These are phyloP conservation scores for Pseudodiploospora longispora DNA, from an alignment of 2,329 filamentous ascomycete genomes.

Conservation along the genomic window DNA sequence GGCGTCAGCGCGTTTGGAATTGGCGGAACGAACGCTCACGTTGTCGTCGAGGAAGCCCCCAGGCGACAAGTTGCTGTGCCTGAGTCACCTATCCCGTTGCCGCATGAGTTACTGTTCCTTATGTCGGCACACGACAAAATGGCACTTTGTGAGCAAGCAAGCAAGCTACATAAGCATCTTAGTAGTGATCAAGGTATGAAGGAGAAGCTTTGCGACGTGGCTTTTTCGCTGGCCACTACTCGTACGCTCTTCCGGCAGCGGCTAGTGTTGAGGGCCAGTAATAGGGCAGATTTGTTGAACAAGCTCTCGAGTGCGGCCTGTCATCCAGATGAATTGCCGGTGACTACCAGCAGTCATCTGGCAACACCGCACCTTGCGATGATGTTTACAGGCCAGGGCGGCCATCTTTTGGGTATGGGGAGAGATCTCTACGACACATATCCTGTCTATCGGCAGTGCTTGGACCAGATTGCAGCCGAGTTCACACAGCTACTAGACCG, in stretches of 20 bases:
- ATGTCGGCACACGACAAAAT: slow-evolving; percentile 7
- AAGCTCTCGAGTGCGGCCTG: not conserved
- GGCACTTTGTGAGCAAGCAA: slow-evolving; percentile 8
- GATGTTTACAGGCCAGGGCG: slow-evolving; percentile 29
- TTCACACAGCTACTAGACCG: slow-evolving; percentile 15
- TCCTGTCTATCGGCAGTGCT: slow-evolving; percentile 18
- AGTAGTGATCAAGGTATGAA: not conserved
- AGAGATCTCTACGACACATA: slow-evolving; percentile 16
- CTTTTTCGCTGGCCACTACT: slow-evolving; percentile 9
- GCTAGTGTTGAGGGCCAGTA: slow-evolving; percentile 1
- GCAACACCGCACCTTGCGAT: slow-evolving; percentile 16
- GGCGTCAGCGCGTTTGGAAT: slow-evolving; percentile 43
- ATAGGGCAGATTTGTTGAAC: slow-evolving; percentile 2
- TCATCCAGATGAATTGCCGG: no score
- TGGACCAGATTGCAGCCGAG: slow-evolving; percentile 12
- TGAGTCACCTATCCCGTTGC: not conserved
- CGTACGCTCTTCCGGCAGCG: slow-evolving; percentile 8
- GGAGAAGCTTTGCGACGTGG: slow-evolving; percentile 4
- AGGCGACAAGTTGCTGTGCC: not conserved
- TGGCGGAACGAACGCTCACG: slow-evolving; percentile 40
- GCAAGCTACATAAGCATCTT: slow-evolving; percentile 7
- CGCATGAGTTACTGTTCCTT: not conserved
- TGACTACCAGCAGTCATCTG: no score
- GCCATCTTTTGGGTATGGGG: slow-evolving; percentile 24
- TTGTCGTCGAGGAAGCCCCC: slow-evolving; percentile 17